A percentile compares a stretch with the other conserved stretches of the same genome.
Evolutionary conservation across 345 rosid genomes (phyloP).

Genomic region (Dipteronia sinensis): DNA sequence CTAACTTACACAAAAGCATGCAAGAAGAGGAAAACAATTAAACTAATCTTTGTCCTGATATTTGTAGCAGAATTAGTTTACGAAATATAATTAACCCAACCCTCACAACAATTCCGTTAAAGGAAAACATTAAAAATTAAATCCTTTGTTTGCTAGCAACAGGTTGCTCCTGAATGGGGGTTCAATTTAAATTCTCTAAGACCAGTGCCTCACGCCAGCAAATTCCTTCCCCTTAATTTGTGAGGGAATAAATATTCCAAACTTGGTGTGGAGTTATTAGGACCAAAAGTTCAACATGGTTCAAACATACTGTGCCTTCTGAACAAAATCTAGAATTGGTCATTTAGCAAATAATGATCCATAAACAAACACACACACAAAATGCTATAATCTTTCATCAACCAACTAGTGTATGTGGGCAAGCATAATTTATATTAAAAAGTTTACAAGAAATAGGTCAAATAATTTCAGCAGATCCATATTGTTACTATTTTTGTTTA

Average conservation of each 20-base stretch:
- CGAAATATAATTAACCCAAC: neutral
- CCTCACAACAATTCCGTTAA: neutral
- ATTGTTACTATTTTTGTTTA: neutral
- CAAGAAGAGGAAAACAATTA: neutral
- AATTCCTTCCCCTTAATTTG: neutral
- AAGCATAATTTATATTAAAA: too few species aligned
- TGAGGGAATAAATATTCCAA: neutral
- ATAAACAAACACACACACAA: neutral
- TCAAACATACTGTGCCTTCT: neutral
- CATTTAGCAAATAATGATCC: neutral
- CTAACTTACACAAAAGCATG: neutral
- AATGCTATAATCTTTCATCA: neutral
- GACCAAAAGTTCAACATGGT: neutral
- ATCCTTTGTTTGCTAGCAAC: neutral
- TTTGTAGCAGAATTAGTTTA: neutral
- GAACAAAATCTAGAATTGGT: neutral
- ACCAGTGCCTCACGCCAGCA: neutral
- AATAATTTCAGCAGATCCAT: neutral
- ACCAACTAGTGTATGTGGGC: neutral
- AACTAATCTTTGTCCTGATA: neutral
- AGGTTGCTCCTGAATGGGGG: neutral
- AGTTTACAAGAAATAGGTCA: neutral
- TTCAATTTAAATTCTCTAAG: neutral
- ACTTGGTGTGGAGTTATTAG: neutral
- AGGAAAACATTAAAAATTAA: neutral